A percentile compares a stretch with the other conserved stretches of the same genome.
Evolutionary conservation across 1,139 yeast genomes (phyloP).

Genomic region (Diutina pseudorugosa): DNA sequence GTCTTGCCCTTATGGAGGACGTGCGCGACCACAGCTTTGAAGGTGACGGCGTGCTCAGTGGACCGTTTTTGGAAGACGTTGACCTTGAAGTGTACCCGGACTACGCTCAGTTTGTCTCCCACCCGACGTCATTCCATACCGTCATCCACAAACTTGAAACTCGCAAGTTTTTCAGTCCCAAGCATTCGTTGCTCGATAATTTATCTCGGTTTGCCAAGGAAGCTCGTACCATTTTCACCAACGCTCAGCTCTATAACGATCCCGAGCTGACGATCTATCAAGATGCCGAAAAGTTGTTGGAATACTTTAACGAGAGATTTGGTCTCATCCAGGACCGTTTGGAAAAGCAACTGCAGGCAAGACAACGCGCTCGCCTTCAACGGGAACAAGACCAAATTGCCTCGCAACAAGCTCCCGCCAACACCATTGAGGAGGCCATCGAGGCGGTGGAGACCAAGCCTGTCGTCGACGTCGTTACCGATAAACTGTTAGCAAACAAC

Average conservation of each 20-base stretch:
- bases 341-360: slow-evolving; percentile 9
- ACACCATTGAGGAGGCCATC: slow-evolving; percentile 9
- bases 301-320: slow-evolving; percentile 21
- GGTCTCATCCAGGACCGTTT: slow-evolving; percentile 13
- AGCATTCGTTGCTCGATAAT: slow-evolving; percentile 21
- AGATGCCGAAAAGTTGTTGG: slow-evolving; percentile 37
- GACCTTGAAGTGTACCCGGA: slow-evolving; percentile 48
- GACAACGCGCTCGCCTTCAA: slow-evolving; percentile 6
- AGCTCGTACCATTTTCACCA: slow-evolving; percentile 36
- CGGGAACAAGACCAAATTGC: slow-evolving; percentile 6
- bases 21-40: slow-evolving; percentile 32
- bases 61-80: slow-evolving; percentile 47
- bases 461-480: slow-evolving; percentile 6
- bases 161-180: slow-evolving; percentile 24
- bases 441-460: slow-evolving; percentile 7
- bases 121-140: slow-evolving; percentile 44
- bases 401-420: neutral
- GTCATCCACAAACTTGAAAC: slow-evolving; percentile 29
- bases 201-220: slow-evolving; percentile 38
- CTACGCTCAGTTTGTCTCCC: slow-evolving; percentile 39
- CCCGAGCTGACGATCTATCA: slow-evolving; percentile 42
- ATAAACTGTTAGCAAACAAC: slow-evolving; percentile 7
- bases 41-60: slow-evolving; percentile 33
- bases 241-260: slow-evolving; percentile 48
- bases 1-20: slow-evolving; percentile 19